These are phyloP conservation scores for Mycena belliarum DNA, from an alignment of 768 basidiomycete species.

Conservation along the genomic window DNA sequence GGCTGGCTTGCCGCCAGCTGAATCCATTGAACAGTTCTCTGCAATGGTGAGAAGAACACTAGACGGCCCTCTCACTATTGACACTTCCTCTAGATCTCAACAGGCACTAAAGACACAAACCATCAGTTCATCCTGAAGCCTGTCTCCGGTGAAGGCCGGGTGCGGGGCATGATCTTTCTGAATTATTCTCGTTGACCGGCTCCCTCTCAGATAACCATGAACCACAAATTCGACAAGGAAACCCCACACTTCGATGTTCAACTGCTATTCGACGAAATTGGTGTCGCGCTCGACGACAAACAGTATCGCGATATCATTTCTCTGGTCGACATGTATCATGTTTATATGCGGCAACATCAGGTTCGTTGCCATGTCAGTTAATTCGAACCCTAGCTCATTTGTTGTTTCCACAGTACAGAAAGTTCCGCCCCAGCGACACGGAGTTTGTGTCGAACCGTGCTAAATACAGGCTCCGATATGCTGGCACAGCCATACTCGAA, in stretches of 20 bases:
- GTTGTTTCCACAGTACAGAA: conserved; percentile 65
- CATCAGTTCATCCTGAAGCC: conserved; percentile 97
- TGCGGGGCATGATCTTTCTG: conserved; percentile 41
- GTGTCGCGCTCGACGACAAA: conserved; percentile 85
- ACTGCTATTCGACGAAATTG: conserved; percentile 90
- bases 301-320: conserved; percentile 95
- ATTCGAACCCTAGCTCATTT: conserved; percentile 11
- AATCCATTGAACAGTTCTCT: conserved; percentile 72
- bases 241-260: conserved; percentile 87
- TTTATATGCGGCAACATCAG: conserved; percentile 84
- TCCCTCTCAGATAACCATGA: conserved; percentile 76
- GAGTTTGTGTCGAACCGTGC: conserved; percentile 62
- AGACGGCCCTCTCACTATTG: background rate
- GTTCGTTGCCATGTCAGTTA: conserved; percentile 36
- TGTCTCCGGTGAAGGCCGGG: conserved; percentile 91
- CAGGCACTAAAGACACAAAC: conserved; percentile 47
- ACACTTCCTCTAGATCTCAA: conserved; percentile 39
- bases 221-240: conserved; percentile 70
- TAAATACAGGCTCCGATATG: conserved; percentile 74
- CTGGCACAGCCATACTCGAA: conserved; percentile 73
- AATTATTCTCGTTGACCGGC: conserved; percentile 6
- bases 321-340: conserved; percentile 94
- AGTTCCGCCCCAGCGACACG: conserved; percentile 68
- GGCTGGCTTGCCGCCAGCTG: conserved; percentile 61
- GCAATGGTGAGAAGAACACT: conserved; percentile 54